These are phyloP conservation scores for Schoenoplectus tabernaemontani DNA, from an alignment of 202 grass and related monocot genomes.

Conservation along the genomic window DNA sequence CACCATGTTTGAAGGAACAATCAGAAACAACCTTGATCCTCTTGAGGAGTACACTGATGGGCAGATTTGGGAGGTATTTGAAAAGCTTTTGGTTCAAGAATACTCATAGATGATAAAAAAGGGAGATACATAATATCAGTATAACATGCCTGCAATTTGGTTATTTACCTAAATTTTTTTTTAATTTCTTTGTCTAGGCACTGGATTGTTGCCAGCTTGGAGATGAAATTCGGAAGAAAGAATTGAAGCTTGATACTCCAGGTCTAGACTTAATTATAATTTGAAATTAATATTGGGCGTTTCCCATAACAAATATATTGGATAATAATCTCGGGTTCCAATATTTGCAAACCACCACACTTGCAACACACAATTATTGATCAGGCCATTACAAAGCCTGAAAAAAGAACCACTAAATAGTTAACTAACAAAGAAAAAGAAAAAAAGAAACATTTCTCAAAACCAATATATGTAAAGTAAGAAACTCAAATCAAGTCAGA, in stretches of 20 bases:
- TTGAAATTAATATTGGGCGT: background rate
- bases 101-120: background rate
- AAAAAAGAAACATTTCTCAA: background rate
- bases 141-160: background rate
- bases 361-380: background rate
- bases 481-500: background rate
- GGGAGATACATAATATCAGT: background rate
- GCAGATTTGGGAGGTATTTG: conserved; percentile 77
- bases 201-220: conserved; percentile 72
- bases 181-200: conserved; percentile 34
- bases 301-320: background rate
- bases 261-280: conserved; percentile 26
- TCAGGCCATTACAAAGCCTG: background rate
- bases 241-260: conserved; percentile 60
- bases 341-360: no score
- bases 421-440: background rate
- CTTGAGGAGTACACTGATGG: conserved; percentile 67
- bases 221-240: conserved; percentile 76
- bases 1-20: conserved; percentile 83
- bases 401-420: background rate
- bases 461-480: background rate
- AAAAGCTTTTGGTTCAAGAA: background rate
- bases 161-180: background rate
- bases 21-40: conserved; percentile 85
- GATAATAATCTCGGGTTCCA: background rate